Base-by-base conservation (phyloP, 495 filamentous ascomycete genomes). In the Pyronema omphalodes region DNA sequence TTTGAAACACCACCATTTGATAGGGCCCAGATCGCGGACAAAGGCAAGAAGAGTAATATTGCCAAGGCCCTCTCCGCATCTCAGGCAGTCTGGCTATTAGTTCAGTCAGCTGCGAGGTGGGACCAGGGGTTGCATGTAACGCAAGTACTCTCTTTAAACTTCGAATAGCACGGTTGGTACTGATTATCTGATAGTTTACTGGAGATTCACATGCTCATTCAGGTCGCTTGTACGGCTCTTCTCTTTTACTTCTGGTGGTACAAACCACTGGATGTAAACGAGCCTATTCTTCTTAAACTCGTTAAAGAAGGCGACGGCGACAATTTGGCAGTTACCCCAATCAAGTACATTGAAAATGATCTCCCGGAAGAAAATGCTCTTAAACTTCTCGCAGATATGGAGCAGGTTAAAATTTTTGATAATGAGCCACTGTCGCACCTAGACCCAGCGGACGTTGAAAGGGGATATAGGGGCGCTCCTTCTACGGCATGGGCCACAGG, bases 181-280 rank as follows among this genome's bases (percentile, higher is more conserved):
- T 45, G 18, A 45, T 17, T n/a, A 7, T 7, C 11, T 9, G 7
- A 15, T 45, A 45, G 43, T 45, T 23, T 59, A 3, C 51, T 59
- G 18, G 55, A 59, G 50, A 49, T 59, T 6, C 55, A 59, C 37
- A 55, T 59, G 1, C 37, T 54, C 14, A 59, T 59, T 8, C 57
- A 59, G 23, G 49, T 54, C 3, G 55, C 39, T 0, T 47, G 57
- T 18, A 54, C 57, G n/a, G 51, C 36, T 17, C n/a, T 57, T 8
- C 57, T 59, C 8, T 57, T 48, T 33, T 9, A 1, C 1, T 44
- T 51, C 17, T 59, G 57, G 57, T 59, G 57, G 55, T 14, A 37
- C 6, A 59, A 59, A 37, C 57, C 57, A 15, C 36, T 59, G 0
- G 55, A 57, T 51, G 57, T 59, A 9, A 54, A 59, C 39, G 57